These are phyloP conservation scores for Metschnikowia cerradonensis DNA, from an alignment of 805 yeast genomes.

Conservation along the genomic window DNA sequence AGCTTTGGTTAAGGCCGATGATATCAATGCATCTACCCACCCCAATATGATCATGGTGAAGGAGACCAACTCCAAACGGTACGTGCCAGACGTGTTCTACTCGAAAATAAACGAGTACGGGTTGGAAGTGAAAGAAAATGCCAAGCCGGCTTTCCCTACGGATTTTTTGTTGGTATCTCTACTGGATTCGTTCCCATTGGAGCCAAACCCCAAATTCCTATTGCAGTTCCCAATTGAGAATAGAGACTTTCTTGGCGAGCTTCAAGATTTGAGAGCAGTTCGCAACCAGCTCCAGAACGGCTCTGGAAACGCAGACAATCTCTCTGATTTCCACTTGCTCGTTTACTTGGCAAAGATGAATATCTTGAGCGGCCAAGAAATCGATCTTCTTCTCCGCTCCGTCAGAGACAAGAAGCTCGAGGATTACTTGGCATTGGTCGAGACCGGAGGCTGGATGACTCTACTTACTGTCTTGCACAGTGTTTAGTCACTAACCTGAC, in stretches of 20 bases:
- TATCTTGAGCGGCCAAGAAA: slow-evolving; percentile 56
- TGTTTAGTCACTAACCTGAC: background rate
- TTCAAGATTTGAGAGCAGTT: slow-evolving; percentile 61
- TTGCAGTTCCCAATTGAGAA: slow-evolving; percentile 71
- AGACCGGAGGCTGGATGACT: slow-evolving; percentile 81
- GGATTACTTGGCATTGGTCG: slow-evolving; percentile 49
- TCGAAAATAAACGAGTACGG: slow-evolving; percentile 84
- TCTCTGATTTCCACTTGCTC: slow-evolving; percentile 77
- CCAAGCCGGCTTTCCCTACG: slow-evolving; percentile 28
- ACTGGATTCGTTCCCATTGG: slow-evolving; percentile 88
- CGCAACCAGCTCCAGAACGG: slow-evolving; percentile 45
- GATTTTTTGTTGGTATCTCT: slow-evolving; percentile 66
- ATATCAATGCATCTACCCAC: slow-evolving; percentile 82
- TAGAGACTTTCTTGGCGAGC: slow-evolving; percentile 68
- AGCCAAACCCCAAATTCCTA: slow-evolving; percentile 49
- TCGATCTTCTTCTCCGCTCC: slow-evolving; percentile 43
- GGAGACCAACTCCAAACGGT: slow-evolving; percentile 65
- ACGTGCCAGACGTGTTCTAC: slow-evolving; percentile 93
- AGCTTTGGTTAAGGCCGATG: slow-evolving; percentile 79
- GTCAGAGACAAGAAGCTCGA: slow-evolving; percentile 41
- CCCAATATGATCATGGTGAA: slow-evolving; percentile 84
- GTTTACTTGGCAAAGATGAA: slow-evolving; percentile 53
- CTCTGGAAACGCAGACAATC: slow-evolving; percentile 24
- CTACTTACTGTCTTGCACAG: slow-evolving; percentile 50
- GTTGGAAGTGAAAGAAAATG: slow-evolving; percentile 74